phyloP scores from a whole-genome alignment of 805 yeast genomes.

The Lipomyces spencermartinsiae region DNA sequence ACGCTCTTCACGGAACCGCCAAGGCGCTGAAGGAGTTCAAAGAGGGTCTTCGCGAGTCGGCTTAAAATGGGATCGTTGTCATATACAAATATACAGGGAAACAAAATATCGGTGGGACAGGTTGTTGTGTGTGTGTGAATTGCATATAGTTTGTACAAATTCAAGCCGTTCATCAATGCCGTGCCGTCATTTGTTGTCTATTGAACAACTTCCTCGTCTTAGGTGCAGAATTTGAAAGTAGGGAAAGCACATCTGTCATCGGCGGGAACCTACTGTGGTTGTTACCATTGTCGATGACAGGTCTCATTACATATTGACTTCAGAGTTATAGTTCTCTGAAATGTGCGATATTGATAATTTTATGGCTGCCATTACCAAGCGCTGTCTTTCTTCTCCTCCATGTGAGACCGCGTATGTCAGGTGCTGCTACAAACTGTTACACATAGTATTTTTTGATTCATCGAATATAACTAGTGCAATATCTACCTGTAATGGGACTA shows the following conservation, averaged over 20 bases:
- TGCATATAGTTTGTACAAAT: conserved; percentile 21
- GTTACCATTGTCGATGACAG: conserved; percentile 10
- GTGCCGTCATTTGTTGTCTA: background rate
- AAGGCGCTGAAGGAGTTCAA: conserved; percentile 62
- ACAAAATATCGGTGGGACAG: background rate
- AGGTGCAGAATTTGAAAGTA: background rate
- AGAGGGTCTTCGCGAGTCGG: conserved; percentile 21
- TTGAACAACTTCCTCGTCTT: background rate
- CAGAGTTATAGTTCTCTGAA: background rate
- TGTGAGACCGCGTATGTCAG: conserved; percentile 30
- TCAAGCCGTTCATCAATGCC: background rate
- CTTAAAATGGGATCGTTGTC: background rate
- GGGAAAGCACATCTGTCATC: conserved; percentile 2
- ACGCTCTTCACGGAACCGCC: conserved; percentile 97
- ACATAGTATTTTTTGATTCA: background rate
- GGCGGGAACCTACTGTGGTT: background rate
- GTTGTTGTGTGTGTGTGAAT: background rate
- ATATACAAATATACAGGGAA: background rate
- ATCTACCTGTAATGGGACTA: too few species aligned
- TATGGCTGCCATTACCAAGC: conserved; percentile 29
- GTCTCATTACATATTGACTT: conserved; percentile 20
- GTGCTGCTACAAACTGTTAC: conserved; percentile 11
- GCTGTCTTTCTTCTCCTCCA: conserved; percentile 14
- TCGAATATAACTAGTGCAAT: too few species aligned
- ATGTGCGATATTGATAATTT: conserved; percentile 22